Evolutionary conservation across 768 basidiomycete genomes (phyloP), one percentile per base, ranked within the genome.

Genomic region (Gymnopilus dilepis): DNA sequence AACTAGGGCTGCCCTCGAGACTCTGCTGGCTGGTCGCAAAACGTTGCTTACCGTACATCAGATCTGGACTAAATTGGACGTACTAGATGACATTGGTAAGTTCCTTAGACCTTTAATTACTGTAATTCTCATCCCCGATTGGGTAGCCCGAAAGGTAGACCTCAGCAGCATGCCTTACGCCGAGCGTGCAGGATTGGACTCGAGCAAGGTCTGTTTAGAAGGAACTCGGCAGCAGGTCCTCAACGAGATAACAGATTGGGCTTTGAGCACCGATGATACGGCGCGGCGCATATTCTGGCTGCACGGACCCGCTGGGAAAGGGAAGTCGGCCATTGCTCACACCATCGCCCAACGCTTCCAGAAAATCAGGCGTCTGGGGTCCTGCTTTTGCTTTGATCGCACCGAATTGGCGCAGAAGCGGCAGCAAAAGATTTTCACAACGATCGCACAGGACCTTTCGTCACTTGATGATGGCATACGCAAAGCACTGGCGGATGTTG

Each of bases 271-370:
- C 21, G 50, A 65, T 22, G 54, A 65, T 37, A n/a, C n/a, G n/a
- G n/a, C n/a, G n/a, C 56, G 58, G 28, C 67, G 50, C n/a, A 37
- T 78, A 5, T 68, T 69, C 47, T 73, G 73, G 66, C 78, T 15
- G 9, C 34, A 37, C 15, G 34, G 34, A 9, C 34, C 15, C 34
- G 34, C 34, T 11, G 79, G 79, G 7, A 67, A 63, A 11, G 79
- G 79, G 11, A 80, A 79, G 63, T 76, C 77, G 1, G 62, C 77
- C 24, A 75, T 80, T 21, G 72, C 77, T 6, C 70, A 74, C 37
- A 73, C 75, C 7, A 61, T 79, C 17, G 73, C 74, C 12, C 19
- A 65, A 5, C 58, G 56, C 19, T 67, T 72, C 13, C 51, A 64
- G 15, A 47, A 66, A 6, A 45, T 57, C 12, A 60, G 64, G 2